A percentile compares a stretch with the other conserved stretches of the same genome.
phyloP scores from a whole-genome alignment of 495 filamentous ascomycete species.

The Chaetomium fimeti region DNA sequence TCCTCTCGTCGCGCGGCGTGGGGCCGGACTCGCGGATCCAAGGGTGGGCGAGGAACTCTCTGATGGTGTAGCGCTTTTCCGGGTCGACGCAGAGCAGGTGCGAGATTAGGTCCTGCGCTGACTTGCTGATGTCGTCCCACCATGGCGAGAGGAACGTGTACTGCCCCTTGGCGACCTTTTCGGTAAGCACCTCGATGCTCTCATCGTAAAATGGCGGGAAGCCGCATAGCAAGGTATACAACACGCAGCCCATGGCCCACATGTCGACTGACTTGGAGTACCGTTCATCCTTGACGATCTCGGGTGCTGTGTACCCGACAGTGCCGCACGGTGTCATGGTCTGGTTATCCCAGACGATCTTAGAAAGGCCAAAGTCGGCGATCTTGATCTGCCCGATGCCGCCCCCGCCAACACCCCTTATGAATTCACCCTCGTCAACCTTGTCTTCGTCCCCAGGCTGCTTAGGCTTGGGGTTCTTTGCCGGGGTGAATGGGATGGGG shows the following conservation, averaged over 20 bases:
- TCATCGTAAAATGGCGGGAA: slow-evolving; percentile 99
- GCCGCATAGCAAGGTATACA: slow-evolving; percentile 94
- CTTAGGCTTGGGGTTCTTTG: slow-evolving; percentile 72
- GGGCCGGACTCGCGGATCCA: slow-evolving; percentile 72
- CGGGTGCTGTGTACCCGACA: slow-evolving; percentile 97
- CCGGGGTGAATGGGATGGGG: slow-evolving; percentile 76
- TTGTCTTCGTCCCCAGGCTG: slow-evolving; percentile 93
- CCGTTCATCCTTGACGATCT: slow-evolving; percentile 97
- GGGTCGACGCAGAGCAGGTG: slow-evolving; percentile 93
- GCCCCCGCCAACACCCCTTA: slow-evolving; percentile 76
- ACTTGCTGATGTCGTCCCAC: slow-evolving; percentile 99
- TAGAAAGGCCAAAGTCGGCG: slow-evolving; percentile 95
- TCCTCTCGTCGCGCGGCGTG: slow-evolving; percentile 62
- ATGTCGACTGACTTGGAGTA: slow-evolving; percentile 99
- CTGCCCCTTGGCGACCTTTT: slow-evolving; percentile 95
- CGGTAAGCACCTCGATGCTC: slow-evolving; percentile 92
- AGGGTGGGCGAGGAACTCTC: slow-evolving; percentile 83
- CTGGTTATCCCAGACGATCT: slow-evolving; percentile 96
- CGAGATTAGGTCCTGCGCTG: slow-evolving; percentile 88
- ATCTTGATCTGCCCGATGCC: slow-evolving; percentile 96
- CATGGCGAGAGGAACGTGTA: slow-evolving; percentile 98
- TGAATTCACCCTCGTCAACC: slow-evolving; percentile 93
- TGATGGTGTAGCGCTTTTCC: slow-evolving; percentile 84
- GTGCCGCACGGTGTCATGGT: slow-evolving; percentile 99
- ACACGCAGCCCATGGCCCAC: slow-evolving; percentile 96